Evolutionary conservation across 768 basidiomycete genomes (phyloP), one percentile per base, ranked within the genome.

Genomic region (Boletellus ananas): DNA sequence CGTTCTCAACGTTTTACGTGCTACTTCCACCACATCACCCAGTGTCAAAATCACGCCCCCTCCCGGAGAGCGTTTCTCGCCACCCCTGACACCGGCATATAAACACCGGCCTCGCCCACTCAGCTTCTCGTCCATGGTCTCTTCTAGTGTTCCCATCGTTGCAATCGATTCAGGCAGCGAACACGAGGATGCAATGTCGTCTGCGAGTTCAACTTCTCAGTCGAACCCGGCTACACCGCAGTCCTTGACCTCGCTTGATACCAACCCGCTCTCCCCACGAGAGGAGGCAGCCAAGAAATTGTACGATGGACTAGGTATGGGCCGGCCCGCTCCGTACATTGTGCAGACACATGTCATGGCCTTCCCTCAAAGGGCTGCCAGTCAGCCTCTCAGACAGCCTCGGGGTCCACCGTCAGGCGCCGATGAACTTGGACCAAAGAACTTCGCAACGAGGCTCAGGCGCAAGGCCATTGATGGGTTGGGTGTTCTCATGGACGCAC

Each of bases 271-370:
- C 59, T 89, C 87, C 70, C 85, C 86, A 65, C 85, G 90, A 72
- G 90, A 92, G 70, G 89, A 90, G 71, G 90, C 83, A 11, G 68
- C 84, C 35, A 92, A 90, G 80, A 90, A 87, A 72, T 70, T 90
- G 51, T 92, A 90, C 65, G 90, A 92, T 71, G 90, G 90, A 34
- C 78, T 94, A 35, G 87, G 90, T n/a, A 81, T 92, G 48, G 87
- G 89, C 34, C 79, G 89, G 50, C 80, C 87, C 23, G 73, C 71
- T 27, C 77, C 83, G 23, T 49, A 54, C 31, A 51, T 62, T 31
- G 57, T 60, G 25, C 58, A 58, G 44, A 14, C 52, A 2, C 44
- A 49, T 49, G 54, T 39, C 51, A 43, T 62, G 47, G 61, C 49
- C 74, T 66, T 67, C 48, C 70, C 72, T 27, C 73, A 73, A 47